Base-by-base conservation (phyloP, 177 flowering plant species). In the Vitis hybrid region DNA sequence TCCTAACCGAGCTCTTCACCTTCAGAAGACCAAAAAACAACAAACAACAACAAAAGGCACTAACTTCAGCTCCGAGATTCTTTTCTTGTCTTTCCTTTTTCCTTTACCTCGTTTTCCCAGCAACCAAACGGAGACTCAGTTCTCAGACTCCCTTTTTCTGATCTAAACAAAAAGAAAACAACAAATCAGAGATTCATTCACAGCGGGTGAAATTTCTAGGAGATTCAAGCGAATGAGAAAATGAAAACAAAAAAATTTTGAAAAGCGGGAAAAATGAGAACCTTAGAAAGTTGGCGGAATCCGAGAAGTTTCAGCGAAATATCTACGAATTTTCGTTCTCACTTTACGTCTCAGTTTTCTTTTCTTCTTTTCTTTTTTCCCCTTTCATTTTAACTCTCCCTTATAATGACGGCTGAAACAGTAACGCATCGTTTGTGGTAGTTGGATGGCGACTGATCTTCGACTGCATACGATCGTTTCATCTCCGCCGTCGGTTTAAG, bases 261-360 rank as follows among this genome's bases (percentile, higher is more conserved):
- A 71, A 52, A 50, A 50, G 60, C 75, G 78, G 73, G 75, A 75
- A 75, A 60, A 52, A 50, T 27, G 68, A 61, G 54, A 62, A 27
- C 32, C 3, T 6, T 32, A 18, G 70, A 16, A 55, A 59, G 32
- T 49, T 56, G 11, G 52, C 27, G 40, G 67, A 67, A 35, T 65
- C 56, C 11, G 62, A 64, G 79, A 75, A 81, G 70, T 15, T 78
- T 75, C 79, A 50, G 0, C 40, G 83, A 77, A 77, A 64, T 32
- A 70, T 52, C 83, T 75, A 40, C 40, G 82, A 79, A 76, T 67
- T 73, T 76, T 73, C 82, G 56, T 11, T 40, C 27, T 2, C 15
- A 7, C 11, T 8, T 58, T n/a, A 21, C 50, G 49, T 27, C 46
- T 27, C 11, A n/a, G 10, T 21, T 12, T 48, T 48, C 15, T 12